Evolutionary conservation across 2,329 filamentous ascomycete genomes (phyloP).

Genomic region (Reticulascus tulasneorum): DNA sequence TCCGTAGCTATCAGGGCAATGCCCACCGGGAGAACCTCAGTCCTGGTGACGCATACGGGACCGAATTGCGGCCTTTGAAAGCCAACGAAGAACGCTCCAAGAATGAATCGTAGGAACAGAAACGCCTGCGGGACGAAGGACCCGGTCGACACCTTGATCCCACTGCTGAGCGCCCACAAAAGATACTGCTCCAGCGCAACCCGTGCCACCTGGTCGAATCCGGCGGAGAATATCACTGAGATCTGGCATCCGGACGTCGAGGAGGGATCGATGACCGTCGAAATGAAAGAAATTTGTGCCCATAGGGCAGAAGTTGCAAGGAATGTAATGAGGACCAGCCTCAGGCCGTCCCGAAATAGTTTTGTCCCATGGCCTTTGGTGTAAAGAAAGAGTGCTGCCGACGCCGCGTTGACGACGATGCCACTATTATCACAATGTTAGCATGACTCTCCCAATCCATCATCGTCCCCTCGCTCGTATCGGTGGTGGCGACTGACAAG

Average conservation of each 20-base stretch:
- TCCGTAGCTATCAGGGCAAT: conserved; percentile 42
- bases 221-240: conserved; percentile 45
- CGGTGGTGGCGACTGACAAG: conserved; percentile 39
- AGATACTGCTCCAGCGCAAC: conserved; percentile 51
- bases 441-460: conserved; percentile 12
- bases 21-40: conserved; percentile 39
- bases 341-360: conserved; percentile 54
- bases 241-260: conserved; percentile 46
- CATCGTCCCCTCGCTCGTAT: not conserved
- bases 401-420: conserved; percentile 49
- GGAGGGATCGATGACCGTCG: conserved; percentile 41
- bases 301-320: conserved; percentile 48
- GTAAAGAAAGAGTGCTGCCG: conserved; percentile 41
- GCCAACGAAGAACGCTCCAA: conserved; percentile 52
- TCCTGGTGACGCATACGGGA: conserved; percentile 47
- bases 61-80: conserved; percentile 49
- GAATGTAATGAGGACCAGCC: conserved; percentile 59
- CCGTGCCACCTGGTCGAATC: conserved; percentile 55
- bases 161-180: conserved; percentile 44
- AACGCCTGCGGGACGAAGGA: conserved; percentile 41
- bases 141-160: conserved; percentile 30
- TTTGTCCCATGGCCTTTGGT: conserved; percentile 43
- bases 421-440: conserved; percentile 36
- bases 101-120: conserved; percentile 43
- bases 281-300: conserved; percentile 49